Evolutionary conservation across 116 monocot genomes (phyloP).

Genomic region (Posidonia oceanica): DNA sequence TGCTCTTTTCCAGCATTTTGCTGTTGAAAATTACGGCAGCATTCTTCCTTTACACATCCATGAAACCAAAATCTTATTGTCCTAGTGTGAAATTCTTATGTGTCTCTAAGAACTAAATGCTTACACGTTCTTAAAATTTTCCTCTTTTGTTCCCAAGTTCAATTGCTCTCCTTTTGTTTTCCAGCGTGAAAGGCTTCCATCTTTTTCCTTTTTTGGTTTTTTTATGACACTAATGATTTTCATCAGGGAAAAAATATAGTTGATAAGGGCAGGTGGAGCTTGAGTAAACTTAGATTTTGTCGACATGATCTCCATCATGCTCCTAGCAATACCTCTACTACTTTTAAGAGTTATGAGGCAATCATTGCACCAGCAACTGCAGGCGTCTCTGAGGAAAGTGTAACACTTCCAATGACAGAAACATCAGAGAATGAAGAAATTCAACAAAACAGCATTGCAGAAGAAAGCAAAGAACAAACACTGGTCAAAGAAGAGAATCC

Average conservation of each 20-base stretch:
- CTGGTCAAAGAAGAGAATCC: conserved; percentile 7
- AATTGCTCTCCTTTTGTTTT: no score
- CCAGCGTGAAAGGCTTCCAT: no score
- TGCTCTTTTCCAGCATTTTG: no score
- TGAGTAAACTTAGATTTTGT: conserved; percentile 48
- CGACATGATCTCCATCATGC: conserved; percentile 61
- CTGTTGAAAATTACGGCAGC: no score
- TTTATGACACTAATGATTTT: neutral
- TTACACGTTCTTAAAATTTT: no score
- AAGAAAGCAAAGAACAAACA: conserved; percentile 7
- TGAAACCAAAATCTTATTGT: no score
- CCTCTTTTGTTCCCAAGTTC: no score
- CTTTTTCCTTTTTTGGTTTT: no score
- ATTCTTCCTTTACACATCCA: no score
- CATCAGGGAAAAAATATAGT: conserved; percentile 27
- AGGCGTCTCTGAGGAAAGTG: conserved; percentile 8
- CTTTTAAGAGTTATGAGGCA: conserved; percentile 21
- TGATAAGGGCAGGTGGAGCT: conserved; percentile 45
- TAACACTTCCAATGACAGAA: neutral
- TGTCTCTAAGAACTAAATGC: no score
- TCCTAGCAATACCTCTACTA: conserved; percentile 11
- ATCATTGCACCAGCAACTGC: conserved; percentile 12
- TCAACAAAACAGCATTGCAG: neutral
- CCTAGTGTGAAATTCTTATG: no score
- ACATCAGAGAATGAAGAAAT: neutral